Base-by-base conservation (phyloP, 352 stramenopile species). In the Phytophthora boehmeriae region DNA sequence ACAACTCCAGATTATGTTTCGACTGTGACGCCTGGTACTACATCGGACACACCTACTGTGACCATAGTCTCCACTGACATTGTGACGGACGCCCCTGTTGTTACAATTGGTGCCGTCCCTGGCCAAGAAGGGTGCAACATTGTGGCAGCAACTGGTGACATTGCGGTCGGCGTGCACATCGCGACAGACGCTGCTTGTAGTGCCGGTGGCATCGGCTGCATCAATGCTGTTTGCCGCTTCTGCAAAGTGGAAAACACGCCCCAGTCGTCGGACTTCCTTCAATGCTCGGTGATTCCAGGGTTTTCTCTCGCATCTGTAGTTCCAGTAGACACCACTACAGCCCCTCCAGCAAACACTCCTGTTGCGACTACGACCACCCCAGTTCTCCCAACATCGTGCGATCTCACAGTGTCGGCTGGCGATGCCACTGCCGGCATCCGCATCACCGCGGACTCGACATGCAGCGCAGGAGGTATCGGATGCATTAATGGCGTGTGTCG, bases 181-280 rank as follows among this genome's bases (percentile, higher is more conserved):
- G 17, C 67, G 14, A 67, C 55, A 4, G 74, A 83, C 27, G 14
- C 51, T 16, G 39, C 57, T 6, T 80, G 71, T 42, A 66, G 25
- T 30, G 34, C 10, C 5, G 74, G 71, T 10, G 74, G 74, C 1
- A 4, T 75, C 8, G 74, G 74, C 8, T 83, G 74, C 44, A 67
- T 80, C 14, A 63, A 77, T 13, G 51, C 55, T 46, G 63, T 80
- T 16, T 83, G 74, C 36, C 68, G 71, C n/a, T 78, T 73, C 60
- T 83, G 74, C 66, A 78, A 83, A 39, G 43, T 59, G 2, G n/a
- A 30, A 11, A 45, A 3, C 14, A 76, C 73, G 1, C 10, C 38
- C 5, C 54, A 68, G 34, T 82, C 70, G 9, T 23, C 42, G 23
- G 59, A 55, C 3, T 58, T 76, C 34, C 39, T 67, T 10, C 35